Percentiles rank a stretch among this genome's conserved stretches.
Conservation (phyloP, 2,329 filamentous ascomycete genomes). For the Fusarium irregulare region DNA sequence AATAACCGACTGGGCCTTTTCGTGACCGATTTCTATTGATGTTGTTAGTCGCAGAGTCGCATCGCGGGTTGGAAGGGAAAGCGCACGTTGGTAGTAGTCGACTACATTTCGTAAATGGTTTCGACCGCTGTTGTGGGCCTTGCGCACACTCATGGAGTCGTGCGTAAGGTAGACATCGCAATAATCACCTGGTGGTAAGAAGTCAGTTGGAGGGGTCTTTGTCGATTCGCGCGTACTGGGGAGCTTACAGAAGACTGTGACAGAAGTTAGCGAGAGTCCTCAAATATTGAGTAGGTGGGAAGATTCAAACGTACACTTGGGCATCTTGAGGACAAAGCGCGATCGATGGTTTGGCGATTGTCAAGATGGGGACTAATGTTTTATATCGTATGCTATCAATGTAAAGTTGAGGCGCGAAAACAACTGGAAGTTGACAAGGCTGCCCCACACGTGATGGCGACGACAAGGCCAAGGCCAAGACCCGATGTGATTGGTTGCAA, state of each 20-base stretch:
- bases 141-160: constrained; percentile 99
- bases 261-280: constrained; percentile 51
- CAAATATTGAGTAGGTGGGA: not conserved
- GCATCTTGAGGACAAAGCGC: constrained; percentile 70
- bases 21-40: constrained; percentile 87
- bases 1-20: constrained; percentile 98
- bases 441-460: constrained; percentile 48
- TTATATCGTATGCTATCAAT: not conserved
- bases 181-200: constrained; percentile 76
- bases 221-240: constrained; percentile 14
- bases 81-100: constrained; percentile 94
- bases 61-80: not conserved
- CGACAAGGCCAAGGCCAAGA: constrained; percentile 42
- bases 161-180: constrained; percentile 99
- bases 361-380: not conserved
- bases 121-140: constrained; percentile 95
- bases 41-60: constrained; percentile 10
- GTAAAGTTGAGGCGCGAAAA: constrained; percentile 34
- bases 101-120: constrained; percentile 98
- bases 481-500: constrained; percentile 27
- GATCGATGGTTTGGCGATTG: constrained; percentile 23
- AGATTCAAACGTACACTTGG: constrained; percentile 77
- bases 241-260: constrained; percentile 42
- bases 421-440: constrained; percentile 44
- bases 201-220: constrained; percentile 39